Conservation (phyloP, 306 rosid genomes). For the Quercus ilex region DNA sequence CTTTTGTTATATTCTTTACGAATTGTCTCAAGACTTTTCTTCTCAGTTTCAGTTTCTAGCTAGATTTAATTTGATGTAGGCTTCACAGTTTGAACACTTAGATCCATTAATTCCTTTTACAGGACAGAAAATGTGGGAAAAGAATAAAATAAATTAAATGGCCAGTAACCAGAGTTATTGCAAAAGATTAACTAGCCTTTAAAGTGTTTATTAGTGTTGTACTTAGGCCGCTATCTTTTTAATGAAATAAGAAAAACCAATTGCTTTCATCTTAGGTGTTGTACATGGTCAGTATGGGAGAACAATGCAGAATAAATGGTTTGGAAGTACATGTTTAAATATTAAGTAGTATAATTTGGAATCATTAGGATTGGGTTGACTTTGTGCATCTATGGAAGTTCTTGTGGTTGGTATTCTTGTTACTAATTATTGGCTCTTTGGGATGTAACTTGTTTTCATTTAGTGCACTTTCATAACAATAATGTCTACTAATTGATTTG, state of each 20-base stretch:
- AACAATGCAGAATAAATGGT: not conserved
- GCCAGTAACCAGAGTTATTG: not conserved
- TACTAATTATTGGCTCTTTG: not conserved
- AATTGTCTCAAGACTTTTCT: too few relatives aligned
- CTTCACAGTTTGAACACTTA: too few relatives aligned
- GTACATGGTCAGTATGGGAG: constrained; percentile 10
- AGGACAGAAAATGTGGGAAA: too few relatives aligned
- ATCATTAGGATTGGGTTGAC: not conserved
- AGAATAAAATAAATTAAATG: too few relatives aligned
- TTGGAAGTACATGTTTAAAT: not conserved
- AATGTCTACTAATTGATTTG: constrained; percentile 27
- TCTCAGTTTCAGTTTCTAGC: too few relatives aligned
- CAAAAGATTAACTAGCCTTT: not conserved
- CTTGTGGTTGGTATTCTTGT: not conserved
- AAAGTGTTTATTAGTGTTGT: not conserved
- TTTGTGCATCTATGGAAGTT: not conserved
- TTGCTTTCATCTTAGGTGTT: not conserved
- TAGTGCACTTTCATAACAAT: not conserved
- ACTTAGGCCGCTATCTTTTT: not conserved
- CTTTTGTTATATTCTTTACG: too few relatives aligned
- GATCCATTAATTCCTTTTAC: too few relatives aligned
- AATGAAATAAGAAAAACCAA: not conserved
- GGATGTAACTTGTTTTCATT: not conserved
- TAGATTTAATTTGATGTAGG: too few relatives aligned
- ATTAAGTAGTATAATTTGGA: not conserved